Conservation (phyloP, 2,329 filamentous ascomycete genomes). For the Nemania abortiva region DNA sequence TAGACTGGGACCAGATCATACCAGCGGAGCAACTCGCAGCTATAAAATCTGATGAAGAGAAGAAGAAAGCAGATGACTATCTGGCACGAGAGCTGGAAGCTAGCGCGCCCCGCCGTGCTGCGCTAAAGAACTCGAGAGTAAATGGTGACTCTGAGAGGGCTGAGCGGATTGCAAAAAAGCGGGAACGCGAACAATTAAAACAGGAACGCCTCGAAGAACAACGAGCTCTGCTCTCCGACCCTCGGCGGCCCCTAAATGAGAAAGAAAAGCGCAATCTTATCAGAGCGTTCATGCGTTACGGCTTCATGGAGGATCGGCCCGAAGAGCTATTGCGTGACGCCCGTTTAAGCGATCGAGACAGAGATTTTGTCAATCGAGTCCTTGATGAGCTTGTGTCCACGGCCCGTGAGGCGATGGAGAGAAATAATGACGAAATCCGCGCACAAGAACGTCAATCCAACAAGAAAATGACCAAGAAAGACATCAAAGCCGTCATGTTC, state of each 20-base stretch:
- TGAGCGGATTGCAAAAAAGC: slow-evolving; percentile 74
- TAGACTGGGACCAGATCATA: slow-evolving; percentile 99
- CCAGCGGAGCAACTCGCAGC: slow-evolving; percentile 91
- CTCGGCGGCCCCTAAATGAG: slow-evolving; percentile 88
- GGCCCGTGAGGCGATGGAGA: slow-evolving; percentile 70
- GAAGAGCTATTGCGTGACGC: slow-evolving; percentile 91
- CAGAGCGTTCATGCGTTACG: slow-evolving; percentile 89
- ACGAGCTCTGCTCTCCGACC: slow-evolving; percentile 80
- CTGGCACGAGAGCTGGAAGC: slow-evolving; percentile 85
- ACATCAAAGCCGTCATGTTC: slow-evolving; percentile 96
- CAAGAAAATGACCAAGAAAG: slow-evolving; percentile 92
- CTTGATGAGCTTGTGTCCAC: slow-evolving; percentile 78
- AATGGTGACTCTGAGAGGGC: slow-evolving; percentile 70
- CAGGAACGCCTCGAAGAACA: slow-evolving; percentile 81
- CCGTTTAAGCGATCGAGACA: slow-evolving; percentile 83
- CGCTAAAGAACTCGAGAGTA: slow-evolving; percentile 67
- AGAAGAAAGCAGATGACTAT: slow-evolving; percentile 84
- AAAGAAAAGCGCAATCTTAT: slow-evolving; percentile 95
- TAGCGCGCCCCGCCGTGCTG: slow-evolving; percentile 82
- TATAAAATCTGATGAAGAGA: slow-evolving; percentile 90
- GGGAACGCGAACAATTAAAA: slow-evolving; percentile 73
- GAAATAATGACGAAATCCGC: slow-evolving; percentile 77
- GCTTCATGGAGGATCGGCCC: slow-evolving; percentile 86
- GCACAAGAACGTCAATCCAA: slow-evolving; percentile 85
- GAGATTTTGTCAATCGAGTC: slow-evolving; percentile 80